phyloP scores from a whole-genome alignment of 306 rosid genomes.

The Echinosophora koreensis region DNA sequence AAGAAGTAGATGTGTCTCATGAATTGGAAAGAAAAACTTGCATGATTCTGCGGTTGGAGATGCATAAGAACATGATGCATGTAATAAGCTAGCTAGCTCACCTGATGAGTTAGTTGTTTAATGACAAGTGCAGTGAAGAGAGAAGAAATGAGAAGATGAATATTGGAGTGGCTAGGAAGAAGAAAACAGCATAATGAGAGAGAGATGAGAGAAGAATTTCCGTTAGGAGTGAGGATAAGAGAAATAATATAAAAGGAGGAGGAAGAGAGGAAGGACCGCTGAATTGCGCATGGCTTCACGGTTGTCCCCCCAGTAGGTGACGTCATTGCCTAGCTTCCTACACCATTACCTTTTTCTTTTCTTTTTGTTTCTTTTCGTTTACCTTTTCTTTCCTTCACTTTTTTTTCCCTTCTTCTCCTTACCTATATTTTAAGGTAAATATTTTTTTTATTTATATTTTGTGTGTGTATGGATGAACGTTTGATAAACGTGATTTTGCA shows the following conservation, averaged over 20 bases:
- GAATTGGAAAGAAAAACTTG: background rate
- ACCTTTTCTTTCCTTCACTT: background rate
- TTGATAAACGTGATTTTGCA: too few species aligned
- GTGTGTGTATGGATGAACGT: too few species aligned
- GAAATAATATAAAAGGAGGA: constrained; percentile 53
- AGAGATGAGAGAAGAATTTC: constrained; percentile 39
- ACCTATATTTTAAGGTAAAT: too few species aligned
- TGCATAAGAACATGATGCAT: background rate
- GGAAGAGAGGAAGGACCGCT: constrained; percentile 72
- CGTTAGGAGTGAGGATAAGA: constrained; percentile 50
- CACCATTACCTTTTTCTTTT: constrained; percentile 3
- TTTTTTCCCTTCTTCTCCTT: background rate
- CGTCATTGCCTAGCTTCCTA: constrained; percentile 62
- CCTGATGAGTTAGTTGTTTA: constrained; percentile 46
- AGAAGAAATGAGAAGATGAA: constrained; percentile 28
- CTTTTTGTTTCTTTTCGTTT: constrained; percentile 16
- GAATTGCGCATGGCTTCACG: constrained; percentile 85
- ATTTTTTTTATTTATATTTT: too few species aligned
- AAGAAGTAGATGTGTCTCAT: background rate
- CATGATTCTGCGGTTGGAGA: constrained; percentile 13
- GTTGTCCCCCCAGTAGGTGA: constrained; percentile 81
- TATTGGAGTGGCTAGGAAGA: constrained; percentile 12
- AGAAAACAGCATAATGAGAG: background rate
- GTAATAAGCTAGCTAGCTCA: constrained; percentile 24
- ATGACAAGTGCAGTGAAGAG: constrained; percentile 55